Base-by-base conservation (phyloP, 371 early-diverging fungal genomes). In the Mortierella sp. region DNA sequence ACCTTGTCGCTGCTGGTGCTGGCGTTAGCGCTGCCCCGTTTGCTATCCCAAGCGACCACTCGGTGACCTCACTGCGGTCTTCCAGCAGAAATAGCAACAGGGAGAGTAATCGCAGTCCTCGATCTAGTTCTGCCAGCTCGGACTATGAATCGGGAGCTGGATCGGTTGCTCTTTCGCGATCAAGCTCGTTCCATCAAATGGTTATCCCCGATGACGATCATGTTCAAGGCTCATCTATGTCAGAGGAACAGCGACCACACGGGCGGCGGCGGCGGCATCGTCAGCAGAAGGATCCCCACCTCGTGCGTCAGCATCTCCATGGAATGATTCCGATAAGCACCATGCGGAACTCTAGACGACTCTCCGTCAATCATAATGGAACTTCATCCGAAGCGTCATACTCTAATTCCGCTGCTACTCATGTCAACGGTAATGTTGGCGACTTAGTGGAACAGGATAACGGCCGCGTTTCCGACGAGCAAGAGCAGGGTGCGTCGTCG, bases 381-480 rank as follows among this genome's bases (percentile, higher is more conserved):
- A 14, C 11, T 11, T 34, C 44, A 14, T 1, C 46, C 39, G 21
- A 57, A 11, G 50, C 27, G 15, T 23, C 26, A 24, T 41, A 14
- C 24, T 23, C 21, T 30, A 46, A 14, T 15, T 1, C 57, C 2
- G 23, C 21, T 17, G 48, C 27, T 9, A 28, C 17, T 14, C 14
- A 48, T 15, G 50, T 8, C n/a, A 31, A 15, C 24, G 26, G 30
- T 14, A 30, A 27, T 6, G 9, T 4, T 19, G 39, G n/a, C n/a
- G n/a, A 41, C 6, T 15, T 37, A 17, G 82, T 78, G 19, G 72
- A 83, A 66, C 78, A 85, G 57, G 70, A 79, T 27, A 70, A 78
- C 34, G 69, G 86, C 69, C 78, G 83, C 57, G 66, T 78, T 26
- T 66, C 73, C 30, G 70, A 85, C 31, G 91, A 31, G 37, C 71